Evolutionary conservation across 169 alveolate species (phyloP), one percentile per base, ranked within the genome.

Genomic region (Cryptosporidium sp.): DNA sequence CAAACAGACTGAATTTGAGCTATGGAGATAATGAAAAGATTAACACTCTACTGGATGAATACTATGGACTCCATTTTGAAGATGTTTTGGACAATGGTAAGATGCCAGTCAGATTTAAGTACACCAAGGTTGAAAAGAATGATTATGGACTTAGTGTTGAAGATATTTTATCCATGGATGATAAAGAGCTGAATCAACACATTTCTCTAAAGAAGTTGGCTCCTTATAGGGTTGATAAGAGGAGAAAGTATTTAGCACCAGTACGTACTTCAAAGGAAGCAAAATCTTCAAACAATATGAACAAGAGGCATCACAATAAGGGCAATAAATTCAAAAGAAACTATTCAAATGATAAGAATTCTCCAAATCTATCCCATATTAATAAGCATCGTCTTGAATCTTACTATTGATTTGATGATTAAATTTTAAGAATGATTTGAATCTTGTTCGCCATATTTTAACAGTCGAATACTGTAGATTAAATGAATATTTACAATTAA

Each of bases 41-140:
- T 10, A 86, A 92, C 29, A 69, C 67, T n/a, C 21, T 91, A 37
- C 51, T 94, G 69, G 95, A 94, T 55, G 96, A 94, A 26, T 94
- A 93, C 70, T 93, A 93, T 50, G 86, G 92, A 29, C 68, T 94
- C 10, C 95, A 94, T 41, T 94, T 70, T 84, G 97, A 94, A 51
- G 97, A 94, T 73, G 85, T 94, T 18, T 86, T 94, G 1, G 96
- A 91, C 37, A 93, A 94, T 8, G 95, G 94, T 6, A 91, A 92
- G 21, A 68, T 94, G 23, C 94, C 91, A 7, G 94, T 95, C 18
- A 75, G 95, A 43, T 94, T 94, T 80, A 94, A 93, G 48, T 94
- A 94, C 84, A 84, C 75, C 3, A 84, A 86, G 18, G 97, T 94
- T 18, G 67, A 58, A 31, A 69, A 92, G 18, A 70, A 86, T 18